Conservation (phyloP, 1,284 basidiomycete species). For the Melampsora allii-populina region DNA sequence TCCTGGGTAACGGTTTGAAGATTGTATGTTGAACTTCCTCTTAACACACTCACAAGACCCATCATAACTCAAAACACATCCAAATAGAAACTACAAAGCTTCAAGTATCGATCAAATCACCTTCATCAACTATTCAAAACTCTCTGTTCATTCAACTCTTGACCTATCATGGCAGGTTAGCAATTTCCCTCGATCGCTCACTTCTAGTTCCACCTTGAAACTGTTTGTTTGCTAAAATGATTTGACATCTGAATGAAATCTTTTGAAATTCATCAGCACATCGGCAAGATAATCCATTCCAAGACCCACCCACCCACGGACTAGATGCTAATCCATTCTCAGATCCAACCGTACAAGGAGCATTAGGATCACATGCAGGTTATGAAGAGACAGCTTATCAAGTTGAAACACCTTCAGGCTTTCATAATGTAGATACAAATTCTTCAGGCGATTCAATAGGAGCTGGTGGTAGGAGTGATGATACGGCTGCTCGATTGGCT, state of each 20-base stretch:
- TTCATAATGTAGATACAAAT: constrained; percentile 15
- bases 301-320: constrained; percentile 21
- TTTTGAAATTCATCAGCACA: neutral
- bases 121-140: too few species aligned
- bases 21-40: too few species aligned
- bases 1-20: too few species aligned
- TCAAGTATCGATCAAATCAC: too few species aligned
- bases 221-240: too few species aligned
- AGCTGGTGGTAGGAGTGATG: constrained; percentile 50
- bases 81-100: too few species aligned
- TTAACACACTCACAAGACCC: too few species aligned
- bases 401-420: neutral
- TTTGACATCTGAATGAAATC: neutral
- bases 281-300: constrained; percentile 36
- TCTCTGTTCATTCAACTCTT: too few species aligned
- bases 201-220: neutral
- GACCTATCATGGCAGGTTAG: constrained; percentile 5
- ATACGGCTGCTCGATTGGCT: constrained; percentile 57
- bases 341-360: constrained; percentile 51
- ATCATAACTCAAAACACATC: too few species aligned
- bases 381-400: constrained; percentile 21
- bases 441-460: constrained; percentile 37
- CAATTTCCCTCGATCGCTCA: neutral
- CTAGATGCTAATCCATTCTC: constrained; percentile 52
- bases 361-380: constrained; percentile 24